A percentile compares a stretch with the other conserved stretches of the same genome.
phyloP scores from a whole-genome alignment of 495 filamentous ascomycete genomes.

The Penicillium arizonense region DNA sequence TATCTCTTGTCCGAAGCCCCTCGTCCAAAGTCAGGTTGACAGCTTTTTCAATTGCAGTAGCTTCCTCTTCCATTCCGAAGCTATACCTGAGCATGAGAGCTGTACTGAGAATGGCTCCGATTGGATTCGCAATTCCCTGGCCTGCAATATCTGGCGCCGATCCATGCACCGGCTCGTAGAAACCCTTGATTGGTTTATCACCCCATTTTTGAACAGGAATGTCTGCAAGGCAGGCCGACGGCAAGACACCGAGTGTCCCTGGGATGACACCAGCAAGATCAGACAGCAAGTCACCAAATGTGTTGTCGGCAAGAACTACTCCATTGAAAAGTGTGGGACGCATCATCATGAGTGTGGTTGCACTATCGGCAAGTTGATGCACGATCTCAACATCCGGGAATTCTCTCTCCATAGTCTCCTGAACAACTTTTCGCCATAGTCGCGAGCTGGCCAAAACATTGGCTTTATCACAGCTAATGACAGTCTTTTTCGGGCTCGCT shows the following conservation, averaged over 20 bases:
- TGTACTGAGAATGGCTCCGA: slow-evolving; percentile 65
- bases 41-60: slow-evolving; percentile 29
- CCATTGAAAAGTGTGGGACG: slow-evolving; percentile 82
- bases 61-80: slow-evolving; percentile 28
- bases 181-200: slow-evolving; percentile 44
- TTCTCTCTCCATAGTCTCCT: slow-evolving; percentile 65
- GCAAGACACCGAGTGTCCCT: slow-evolving; percentile 81
- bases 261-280: slow-evolving; percentile 91
- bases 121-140: slow-evolving; percentile 79
- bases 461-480: slow-evolving; percentile 84
- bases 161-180: slow-evolving; percentile 90
- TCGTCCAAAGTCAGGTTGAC: slow-evolving; percentile 25
- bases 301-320: slow-evolving; percentile 88
- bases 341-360: slow-evolving; percentile 43
- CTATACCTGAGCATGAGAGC: slow-evolving; percentile 37
- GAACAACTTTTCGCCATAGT: slow-evolving; percentile 72
- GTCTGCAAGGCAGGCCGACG: slow-evolving; percentile 84
- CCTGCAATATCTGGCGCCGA: slow-evolving; percentile 88
- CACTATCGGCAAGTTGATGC: slow-evolving; percentile 56
- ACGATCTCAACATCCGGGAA: slow-evolving; percentile 81
- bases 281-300: slow-evolving; percentile 88
- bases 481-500: slow-evolving; percentile 75
- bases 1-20: slow-evolving; percentile 31
- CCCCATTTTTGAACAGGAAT: slow-evolving; percentile 50
- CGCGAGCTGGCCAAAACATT: slow-evolving; percentile 96